Evolutionary conservation across 2,329 filamentous ascomycete genomes (phyloP).

Genomic region (Penicillium sp.): DNA sequence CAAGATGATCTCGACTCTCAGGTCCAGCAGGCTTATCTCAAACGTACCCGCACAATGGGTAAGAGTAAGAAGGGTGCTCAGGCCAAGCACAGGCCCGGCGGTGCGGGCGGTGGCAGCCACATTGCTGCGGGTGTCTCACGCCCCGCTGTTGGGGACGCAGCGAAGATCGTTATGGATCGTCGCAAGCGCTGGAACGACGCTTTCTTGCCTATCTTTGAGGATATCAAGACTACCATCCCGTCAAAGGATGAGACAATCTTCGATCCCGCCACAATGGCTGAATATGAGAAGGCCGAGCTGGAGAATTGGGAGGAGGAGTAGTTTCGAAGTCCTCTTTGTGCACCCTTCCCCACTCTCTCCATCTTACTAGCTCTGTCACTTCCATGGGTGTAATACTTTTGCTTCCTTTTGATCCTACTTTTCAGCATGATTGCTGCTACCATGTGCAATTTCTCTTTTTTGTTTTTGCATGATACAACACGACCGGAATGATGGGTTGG

Average conservation of each 20-base stretch:
- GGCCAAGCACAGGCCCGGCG: constrained; percentile 57
- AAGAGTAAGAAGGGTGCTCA: constrained; percentile 89
- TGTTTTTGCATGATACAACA: constrained; percentile 13
- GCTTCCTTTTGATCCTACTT: not conserved
- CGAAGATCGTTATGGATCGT: constrained; percentile 89
- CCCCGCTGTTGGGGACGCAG: constrained; percentile 80
- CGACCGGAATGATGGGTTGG: constrained; percentile 20
- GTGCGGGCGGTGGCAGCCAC: constrained; percentile 70
- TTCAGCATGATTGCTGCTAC: not conserved
- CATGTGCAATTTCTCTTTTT: not conserved
- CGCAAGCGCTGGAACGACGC: constrained; percentile 85
- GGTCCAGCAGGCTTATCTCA: constrained; percentile 91
- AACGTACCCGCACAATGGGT: constrained; percentile 89
- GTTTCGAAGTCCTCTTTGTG: constrained; percentile 30
- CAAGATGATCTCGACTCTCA: constrained; percentile 94
- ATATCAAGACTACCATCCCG: constrained; percentile 75
- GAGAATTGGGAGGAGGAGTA: constrained; percentile 81
- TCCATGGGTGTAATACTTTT: not conserved
- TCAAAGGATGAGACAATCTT: constrained; percentile 71
- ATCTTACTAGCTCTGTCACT: not conserved
- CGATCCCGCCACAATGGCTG: constrained; percentile 68
- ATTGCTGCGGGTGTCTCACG: constrained; percentile 47
- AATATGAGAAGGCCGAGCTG: constrained; percentile 71
- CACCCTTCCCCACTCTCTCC: not conserved
- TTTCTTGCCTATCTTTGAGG: constrained; percentile 87